phyloP scores from a whole-genome alignment of 345 rosid species.

The Aegle marmelos region DNA sequence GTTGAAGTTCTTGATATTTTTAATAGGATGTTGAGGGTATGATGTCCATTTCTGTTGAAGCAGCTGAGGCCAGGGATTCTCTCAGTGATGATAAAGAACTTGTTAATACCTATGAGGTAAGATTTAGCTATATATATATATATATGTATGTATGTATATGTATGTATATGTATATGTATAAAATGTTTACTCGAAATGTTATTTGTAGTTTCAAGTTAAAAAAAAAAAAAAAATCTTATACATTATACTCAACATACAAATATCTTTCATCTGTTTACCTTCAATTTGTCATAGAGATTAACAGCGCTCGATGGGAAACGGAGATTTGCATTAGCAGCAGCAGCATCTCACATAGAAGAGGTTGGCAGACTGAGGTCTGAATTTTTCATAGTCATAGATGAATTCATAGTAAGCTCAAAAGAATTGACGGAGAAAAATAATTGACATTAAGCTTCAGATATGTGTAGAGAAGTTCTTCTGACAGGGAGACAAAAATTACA shows the following conservation, averaged over 20 bases:
- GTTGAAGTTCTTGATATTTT: conserved; percentile 8
- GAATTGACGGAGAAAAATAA: background rate
- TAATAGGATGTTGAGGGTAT: conserved; percentile 96
- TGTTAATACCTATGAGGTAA: conserved; percentile 92
- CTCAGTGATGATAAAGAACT: conserved; percentile 95
- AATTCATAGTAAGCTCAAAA: background rate
- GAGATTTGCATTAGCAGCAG: conserved; percentile 96
- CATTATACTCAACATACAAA: background rate
- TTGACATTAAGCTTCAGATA: background rate
- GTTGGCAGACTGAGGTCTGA: conserved; percentile 87
- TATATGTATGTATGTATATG: background rate
- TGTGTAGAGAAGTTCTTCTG: background rate
- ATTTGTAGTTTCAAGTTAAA: conserved; percentile 5
- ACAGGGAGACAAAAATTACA: background rate
- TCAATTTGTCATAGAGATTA: conserved; percentile 58
- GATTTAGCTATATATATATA: too few species aligned
- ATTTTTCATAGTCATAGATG: conserved; percentile 6
- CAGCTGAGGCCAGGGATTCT: conserved; percentile 91
- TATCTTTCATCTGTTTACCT: conserved; percentile 5
- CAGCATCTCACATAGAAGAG: conserved; percentile 83
- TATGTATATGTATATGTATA: background rate
- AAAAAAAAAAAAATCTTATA: background rate
- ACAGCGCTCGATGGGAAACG: conserved; percentile 98
- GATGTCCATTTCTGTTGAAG: conserved; percentile 99
- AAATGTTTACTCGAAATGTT: background rate